Conservation (phyloP, 2,329 filamentous ascomycete genomes). For the Lasiodiplodia sp. region DNA sequence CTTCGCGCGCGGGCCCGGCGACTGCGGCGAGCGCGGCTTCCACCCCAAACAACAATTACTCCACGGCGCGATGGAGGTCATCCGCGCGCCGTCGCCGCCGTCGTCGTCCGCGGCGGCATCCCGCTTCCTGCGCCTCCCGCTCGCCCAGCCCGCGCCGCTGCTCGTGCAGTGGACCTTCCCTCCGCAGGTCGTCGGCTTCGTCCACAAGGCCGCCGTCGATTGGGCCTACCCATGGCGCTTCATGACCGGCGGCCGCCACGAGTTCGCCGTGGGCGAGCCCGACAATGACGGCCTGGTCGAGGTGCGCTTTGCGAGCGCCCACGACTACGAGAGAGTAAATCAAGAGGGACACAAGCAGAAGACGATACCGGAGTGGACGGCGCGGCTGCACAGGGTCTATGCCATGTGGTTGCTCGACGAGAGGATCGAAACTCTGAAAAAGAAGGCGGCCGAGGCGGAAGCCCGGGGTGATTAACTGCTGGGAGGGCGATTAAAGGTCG, state of each 20-base stretch:
- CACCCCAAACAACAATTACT: conserved; percentile 1
- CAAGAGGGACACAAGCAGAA: conserved; percentile 23
- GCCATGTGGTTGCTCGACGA: conserved; percentile 28
- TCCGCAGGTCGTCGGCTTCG: not conserved
- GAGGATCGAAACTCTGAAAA: conserved; percentile 14
- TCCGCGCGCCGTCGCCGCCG: conserved; percentile 9
- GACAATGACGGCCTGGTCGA: conserved; percentile 18
- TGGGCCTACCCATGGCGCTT: conserved; percentile 29
- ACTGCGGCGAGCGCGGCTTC: conserved; percentile 25
- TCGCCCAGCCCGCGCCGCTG: not conserved
- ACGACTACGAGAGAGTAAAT: conserved; percentile 24
- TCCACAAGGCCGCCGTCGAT: not conserved
- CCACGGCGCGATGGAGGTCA: conserved; percentile 14
- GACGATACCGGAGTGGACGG: conserved; percentile 19
- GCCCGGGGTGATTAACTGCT: no score
- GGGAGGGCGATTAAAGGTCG: no score
- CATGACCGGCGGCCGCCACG: conserved; percentile 25
- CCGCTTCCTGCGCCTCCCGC: conserved; percentile 5
- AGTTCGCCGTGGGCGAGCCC: conserved; percentile 14
- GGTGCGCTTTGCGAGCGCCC: conserved; percentile 17
- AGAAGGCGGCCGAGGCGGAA: not conserved
- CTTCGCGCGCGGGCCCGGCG: conserved; percentile 7
- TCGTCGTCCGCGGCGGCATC: not conserved
- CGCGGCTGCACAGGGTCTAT: conserved; percentile 15
- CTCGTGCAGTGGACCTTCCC: conserved; percentile 18